These are phyloP conservation scores for Thoreauomyces humboldtii DNA, from an alignment of 192 early-diverging fungal species.

Conservation along the genomic window DNA sequence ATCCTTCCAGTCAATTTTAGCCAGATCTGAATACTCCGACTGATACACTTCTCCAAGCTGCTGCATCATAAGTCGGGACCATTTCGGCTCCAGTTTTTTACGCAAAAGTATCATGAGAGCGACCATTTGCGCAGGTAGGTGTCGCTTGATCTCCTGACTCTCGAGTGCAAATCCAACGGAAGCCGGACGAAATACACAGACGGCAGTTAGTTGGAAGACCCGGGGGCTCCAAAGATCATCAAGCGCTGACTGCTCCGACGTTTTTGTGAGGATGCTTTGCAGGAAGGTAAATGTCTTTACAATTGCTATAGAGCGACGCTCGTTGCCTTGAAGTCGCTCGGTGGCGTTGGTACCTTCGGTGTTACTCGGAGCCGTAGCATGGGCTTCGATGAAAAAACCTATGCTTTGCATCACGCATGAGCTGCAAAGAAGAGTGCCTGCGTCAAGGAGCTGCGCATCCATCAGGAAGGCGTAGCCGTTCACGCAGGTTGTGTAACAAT, in stretches of 20 bases:
- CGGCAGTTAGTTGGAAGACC: slow-evolving; percentile 46
- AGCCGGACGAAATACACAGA: slow-evolving; percentile 43
- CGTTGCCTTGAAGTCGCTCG: slow-evolving; percentile 3
- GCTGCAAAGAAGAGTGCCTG: neutral
- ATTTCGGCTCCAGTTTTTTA: neutral
- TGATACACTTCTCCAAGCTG: slow-evolving; percentile 5
- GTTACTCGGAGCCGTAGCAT: neutral
- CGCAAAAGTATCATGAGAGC: slow-evolving; percentile 18
- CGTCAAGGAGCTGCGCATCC: slow-evolving; percentile 19
- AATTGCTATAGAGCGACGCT: slow-evolving; percentile 17
- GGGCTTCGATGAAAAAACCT: slow-evolving; percentile 13
- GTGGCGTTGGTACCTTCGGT: neutral
- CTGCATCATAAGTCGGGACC: slow-evolving; percentile 3
- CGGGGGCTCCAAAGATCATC: slow-evolving; percentile 26
- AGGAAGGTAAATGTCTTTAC: slow-evolving; percentile 26
- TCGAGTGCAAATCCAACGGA: slow-evolving; percentile 33
- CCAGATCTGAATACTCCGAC: slow-evolving; percentile 1
- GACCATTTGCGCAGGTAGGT: slow-evolving; percentile 15
- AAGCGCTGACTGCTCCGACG: neutral
- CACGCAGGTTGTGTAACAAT: slow-evolving; percentile 20
- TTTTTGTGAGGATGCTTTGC: slow-evolving; percentile 1
- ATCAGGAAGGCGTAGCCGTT: slow-evolving; percentile 41
- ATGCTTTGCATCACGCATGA: neutral
- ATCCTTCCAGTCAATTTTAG: slow-evolving; percentile 8
- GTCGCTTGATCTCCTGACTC: slow-evolving; percentile 29